Evolutionary conservation across 2,329 filamentous ascomycete genomes (phyloP).

Genomic region (Magnaporthiopsis incrustans): DNA sequence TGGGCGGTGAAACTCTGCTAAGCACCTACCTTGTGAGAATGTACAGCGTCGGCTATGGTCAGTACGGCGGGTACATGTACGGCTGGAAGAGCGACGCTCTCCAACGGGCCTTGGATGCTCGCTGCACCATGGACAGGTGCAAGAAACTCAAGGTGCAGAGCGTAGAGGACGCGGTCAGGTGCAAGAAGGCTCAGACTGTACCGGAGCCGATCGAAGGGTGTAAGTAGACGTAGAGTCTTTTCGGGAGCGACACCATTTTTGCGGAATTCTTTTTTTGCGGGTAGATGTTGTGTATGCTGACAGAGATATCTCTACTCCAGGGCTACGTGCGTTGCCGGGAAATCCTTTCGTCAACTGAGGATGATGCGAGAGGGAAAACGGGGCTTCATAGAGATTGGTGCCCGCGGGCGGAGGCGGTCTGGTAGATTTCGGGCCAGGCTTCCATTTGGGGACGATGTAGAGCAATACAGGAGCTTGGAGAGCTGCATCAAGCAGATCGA

Average conservation of each 20-base stretch:
- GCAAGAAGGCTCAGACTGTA: constrained; percentile 18
- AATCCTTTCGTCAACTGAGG: background rate
- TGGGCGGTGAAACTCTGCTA: background rate
- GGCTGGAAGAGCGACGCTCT: constrained; percentile 25
- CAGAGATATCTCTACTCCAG: background rate
- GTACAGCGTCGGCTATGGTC: constrained; percentile 19
- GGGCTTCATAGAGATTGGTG: background rate
- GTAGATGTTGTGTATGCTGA: background rate
- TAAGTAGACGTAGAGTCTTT: constrained; percentile 14
- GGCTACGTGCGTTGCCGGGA: constrained; percentile 2
- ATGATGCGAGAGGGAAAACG: background rate
- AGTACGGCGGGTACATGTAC: constrained; percentile 25
- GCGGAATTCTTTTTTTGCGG: background rate
- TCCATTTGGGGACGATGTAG: no score
- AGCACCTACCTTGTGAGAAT: background rate
- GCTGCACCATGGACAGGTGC: constrained; percentile 22
- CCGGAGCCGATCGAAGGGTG: constrained; percentile 22
- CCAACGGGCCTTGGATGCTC: constrained; percentile 30
- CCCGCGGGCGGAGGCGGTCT: no score
- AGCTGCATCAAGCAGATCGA: no score
- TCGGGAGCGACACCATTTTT: background rate
- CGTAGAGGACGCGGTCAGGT: constrained; percentile 19
- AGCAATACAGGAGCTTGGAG: no score
- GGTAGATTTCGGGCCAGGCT: no score
- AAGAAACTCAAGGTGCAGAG: constrained; percentile 20